phyloP scores from a whole-genome alignment of 306 rosid species.

The Begonia fuchsioides region DNA sequence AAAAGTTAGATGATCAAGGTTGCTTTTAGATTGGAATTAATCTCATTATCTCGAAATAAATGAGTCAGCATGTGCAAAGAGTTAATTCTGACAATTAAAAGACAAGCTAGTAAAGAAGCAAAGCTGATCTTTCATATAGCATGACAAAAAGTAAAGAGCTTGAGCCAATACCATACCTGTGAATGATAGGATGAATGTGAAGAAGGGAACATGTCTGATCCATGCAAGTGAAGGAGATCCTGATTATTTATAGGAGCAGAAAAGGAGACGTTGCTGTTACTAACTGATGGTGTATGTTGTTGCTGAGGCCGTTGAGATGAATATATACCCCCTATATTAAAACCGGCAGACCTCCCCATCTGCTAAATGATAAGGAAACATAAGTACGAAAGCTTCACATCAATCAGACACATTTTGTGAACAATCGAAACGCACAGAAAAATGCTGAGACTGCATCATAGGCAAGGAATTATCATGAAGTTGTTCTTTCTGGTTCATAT shows the following conservation, averaged over 20 bases:
- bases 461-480: constrained; percentile 75
- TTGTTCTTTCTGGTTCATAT: constrained; percentile 97
- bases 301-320: constrained; percentile 76
- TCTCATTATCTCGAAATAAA: too few species aligned
- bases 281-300: constrained; percentile 77
- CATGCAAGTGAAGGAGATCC: constrained; percentile 83
- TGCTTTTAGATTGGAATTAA: too few species aligned
- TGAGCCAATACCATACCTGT: constrained; percentile 38
- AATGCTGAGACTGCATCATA: constrained; percentile 94
- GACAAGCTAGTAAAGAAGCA: not conserved
- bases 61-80: too few species aligned
- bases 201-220: constrained; percentile 82
- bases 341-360: constrained; percentile 95
- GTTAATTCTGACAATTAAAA: too few species aligned
- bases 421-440: constrained; percentile 46
- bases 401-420: not conserved
- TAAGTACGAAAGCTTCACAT: not conserved
- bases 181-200: constrained; percentile 82
- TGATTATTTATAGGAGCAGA: constrained; percentile 65
- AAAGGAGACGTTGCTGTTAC: constrained; percentile 67
- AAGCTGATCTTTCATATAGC: too few species aligned
- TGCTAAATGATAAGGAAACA: constrained; percentile 5
- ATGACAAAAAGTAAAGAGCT: too few species aligned
- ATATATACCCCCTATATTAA: constrained; percentile 63
- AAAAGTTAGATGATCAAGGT: constrained; percentile 4